These are phyloP conservation scores for Fusarium bulbicola DNA, from an alignment of 2,329 filamentous ascomycete species.

Conservation along the genomic window DNA sequence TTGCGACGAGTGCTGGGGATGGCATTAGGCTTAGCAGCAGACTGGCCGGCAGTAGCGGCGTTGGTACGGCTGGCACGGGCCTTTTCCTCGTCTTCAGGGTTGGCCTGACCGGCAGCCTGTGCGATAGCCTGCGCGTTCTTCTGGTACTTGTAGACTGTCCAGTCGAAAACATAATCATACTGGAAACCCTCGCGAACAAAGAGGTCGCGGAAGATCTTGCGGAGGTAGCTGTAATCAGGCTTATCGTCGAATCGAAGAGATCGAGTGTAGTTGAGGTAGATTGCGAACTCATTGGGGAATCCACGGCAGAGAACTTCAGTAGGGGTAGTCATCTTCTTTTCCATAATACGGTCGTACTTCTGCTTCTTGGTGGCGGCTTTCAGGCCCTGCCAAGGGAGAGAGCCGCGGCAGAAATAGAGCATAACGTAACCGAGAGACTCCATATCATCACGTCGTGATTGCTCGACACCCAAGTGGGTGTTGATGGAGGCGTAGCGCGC, in stretches of 20 bases:
- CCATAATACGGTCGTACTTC: conserved; percentile 99
- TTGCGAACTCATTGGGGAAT: conserved; percentile 99
- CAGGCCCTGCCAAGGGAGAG: conserved; percentile 97
- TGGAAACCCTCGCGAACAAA: conserved; percentile 99
- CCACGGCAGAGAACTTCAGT: conserved; percentile 98
- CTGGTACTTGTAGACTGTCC: conserved; percentile 99
- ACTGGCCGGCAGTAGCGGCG: conserved; percentile 70
- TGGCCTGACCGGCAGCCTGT: conserved; percentile 74
- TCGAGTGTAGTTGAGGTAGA: conserved; percentile 99
- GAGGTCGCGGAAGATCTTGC: conserved; percentile 99
- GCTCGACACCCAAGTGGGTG: conserved; percentile 97
- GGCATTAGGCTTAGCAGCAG: conserved; percentile 74
- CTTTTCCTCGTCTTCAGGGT: conserved; percentile 81
- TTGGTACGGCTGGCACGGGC: conserved; percentile 73
- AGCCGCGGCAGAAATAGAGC: conserved; percentile 99
- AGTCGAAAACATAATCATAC: conserved; percentile 99
- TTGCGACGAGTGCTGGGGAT: conserved; percentile 84
- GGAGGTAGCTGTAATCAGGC: conserved; percentile 98
- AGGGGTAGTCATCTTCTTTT: conserved; percentile 99
- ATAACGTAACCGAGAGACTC: conserved; percentile 99
- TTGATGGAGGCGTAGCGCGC: conserved; percentile 99
- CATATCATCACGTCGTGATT: conserved; percentile 99
- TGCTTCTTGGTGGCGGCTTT: conserved; percentile 99
- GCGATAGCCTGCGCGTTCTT: conserved; percentile 98
- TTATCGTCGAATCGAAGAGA: conserved; percentile 99